Base-by-base conservation (phyloP, 208 protist species). In the Blastocrithidia nonstop region DNA sequence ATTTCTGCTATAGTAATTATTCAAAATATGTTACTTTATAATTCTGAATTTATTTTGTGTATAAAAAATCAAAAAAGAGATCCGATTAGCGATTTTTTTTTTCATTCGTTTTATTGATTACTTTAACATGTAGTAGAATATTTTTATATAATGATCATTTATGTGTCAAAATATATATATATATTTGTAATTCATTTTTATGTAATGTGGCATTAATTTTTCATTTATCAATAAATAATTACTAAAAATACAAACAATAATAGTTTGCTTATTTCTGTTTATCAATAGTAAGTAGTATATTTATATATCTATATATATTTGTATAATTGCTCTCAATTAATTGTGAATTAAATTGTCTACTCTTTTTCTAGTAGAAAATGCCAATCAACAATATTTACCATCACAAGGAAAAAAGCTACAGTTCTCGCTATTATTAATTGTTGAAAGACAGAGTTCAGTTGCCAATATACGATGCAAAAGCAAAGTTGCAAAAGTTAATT, bases 401-500 rank as follows among this genome's bases (percentile, higher is more conserved):
- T 21, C 70, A 71, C 48, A 89, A 61, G 3, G 71, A 69, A 8
- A 56, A 40, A 5, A 24, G 38, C 41, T 75, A 76, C 38, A 83
- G 72, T 42, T 54, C 57, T 15, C 62, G 63, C 7, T 89, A 85
- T 44, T 63, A 69, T 41, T 38, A 21, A 0, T 33, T 91, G 7
- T 53, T 73, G 8, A 48, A 69, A 39, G 64, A 55, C 1, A 51
- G 83, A 15, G 57, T 83, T 52, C 65, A 47, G 9, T 54, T 93
- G 8, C 76, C 78, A 6, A 78, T 89, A 67, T 85, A 74, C 50
- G 64, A 63, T 11, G 76, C 63, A 0, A 87, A 84, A 47, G 56
- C 66, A 15, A 55, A 67, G 19, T 78, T 92, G 50, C 68, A 85
- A 49, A 66, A 96, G 35, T 63, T 99, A 15, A 41, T 99, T 5